phyloP scores from a whole-genome alignment of 2,329 filamentous ascomycete genomes.

The Byssoonygena ceratinophila region DNA sequence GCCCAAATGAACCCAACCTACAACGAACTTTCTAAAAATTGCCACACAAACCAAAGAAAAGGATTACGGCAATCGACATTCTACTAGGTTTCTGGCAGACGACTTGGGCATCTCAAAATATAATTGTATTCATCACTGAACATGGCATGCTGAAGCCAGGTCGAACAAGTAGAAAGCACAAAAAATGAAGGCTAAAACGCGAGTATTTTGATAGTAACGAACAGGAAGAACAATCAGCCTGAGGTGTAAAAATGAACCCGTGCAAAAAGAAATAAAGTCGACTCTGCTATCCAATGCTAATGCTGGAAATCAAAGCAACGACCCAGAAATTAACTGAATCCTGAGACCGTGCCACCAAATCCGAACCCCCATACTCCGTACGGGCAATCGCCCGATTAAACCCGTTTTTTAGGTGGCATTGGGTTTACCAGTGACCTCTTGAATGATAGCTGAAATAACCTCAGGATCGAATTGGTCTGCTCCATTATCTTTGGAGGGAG shows the following conservation, averaged over 20 bases:
- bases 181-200: too few relatives aligned
- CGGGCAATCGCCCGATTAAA: neutral
- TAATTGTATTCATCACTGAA: neutral
- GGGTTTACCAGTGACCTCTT: constrained; percentile 10
- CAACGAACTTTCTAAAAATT: too few relatives aligned
- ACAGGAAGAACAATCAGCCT: too few relatives aligned
- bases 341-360: neutral
- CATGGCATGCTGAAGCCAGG: neutral
- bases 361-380: neutral
- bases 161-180: neutral
- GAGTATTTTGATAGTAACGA: too few relatives aligned
- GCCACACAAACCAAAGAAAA: too few relatives aligned
- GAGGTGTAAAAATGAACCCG: neutral
- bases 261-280: neutral
- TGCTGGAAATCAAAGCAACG: neutral
- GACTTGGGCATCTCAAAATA: too few relatives aligned
- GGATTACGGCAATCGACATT: too few relatives aligned
- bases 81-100: too few relatives aligned
- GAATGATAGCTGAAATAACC: constrained; percentile 14
- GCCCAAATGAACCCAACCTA: too few relatives aligned
- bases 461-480: constrained; percentile 14
- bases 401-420: neutral
- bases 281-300: neutral
- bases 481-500: constrained; percentile 8
- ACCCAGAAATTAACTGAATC: neutral